Evolutionary conservation across 257 asterid genomes (phyloP), one percentile per base, ranked within the genome.

Genomic region (Solanum gracilifrons): DNA sequence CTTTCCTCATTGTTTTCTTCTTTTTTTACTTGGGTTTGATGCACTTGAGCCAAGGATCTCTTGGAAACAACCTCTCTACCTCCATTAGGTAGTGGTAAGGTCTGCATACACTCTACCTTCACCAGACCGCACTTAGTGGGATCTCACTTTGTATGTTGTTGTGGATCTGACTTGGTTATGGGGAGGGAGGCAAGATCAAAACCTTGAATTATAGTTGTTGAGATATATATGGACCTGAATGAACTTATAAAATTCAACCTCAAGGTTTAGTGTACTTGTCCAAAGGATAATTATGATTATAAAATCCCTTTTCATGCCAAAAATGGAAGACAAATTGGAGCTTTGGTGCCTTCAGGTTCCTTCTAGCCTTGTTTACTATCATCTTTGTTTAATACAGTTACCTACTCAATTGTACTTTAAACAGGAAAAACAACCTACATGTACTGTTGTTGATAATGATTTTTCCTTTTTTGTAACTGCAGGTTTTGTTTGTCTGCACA

Each of bases 401-500:
- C 64, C 84, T 43, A 80, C 31, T 16, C 39, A 13, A 8, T 48
- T 80, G 29, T 29, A 46, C 39, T 48, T 80, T 48, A 80, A 46
- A 46, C 18, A 20, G 39, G 85, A 29, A 29, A 1, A 29, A 46
- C 68, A 46, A 31, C 32, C 39, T 80, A 64, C 84, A 46, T 29
- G 13, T 31, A 48, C 37, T 43, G 29, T 29, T 48, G 85, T 46
- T 18, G 29, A 80, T n/a, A 23, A 18, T 80, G 29, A 25, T 84
- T 68, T n/a, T 86, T 64, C 84, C 18, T 43, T 80, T 55, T 80
- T 80, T 80, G 69, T 31, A 62, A 64, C 51, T 88, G 91, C 96
- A 97, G 99, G 99, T 97, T 88, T 92, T 96, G 89, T 97, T 97
- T 90, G 98, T 97, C 60, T 97, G 99, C 87, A 97, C 99, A 18